These are phyloP conservation scores for Cercospora sp. DNA, from an alignment of 2,329 filamentous ascomycete species.

Conservation along the genomic window DNA sequence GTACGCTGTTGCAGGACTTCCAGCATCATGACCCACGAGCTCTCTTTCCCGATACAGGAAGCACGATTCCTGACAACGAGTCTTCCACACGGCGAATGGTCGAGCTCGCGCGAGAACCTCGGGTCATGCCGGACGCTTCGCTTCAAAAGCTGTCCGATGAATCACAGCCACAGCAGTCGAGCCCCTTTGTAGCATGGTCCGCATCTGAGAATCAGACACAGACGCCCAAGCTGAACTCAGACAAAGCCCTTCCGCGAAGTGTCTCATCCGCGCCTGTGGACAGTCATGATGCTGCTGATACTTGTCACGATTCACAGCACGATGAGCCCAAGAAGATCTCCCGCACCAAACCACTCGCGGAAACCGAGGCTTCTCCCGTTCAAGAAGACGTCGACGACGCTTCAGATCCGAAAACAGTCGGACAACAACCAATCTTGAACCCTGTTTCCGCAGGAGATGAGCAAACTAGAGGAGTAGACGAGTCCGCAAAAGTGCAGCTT, in stretches of 20 bases:
- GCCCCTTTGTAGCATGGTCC: constrained; percentile 8
- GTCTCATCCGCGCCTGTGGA: background rate
- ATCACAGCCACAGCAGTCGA: constrained; percentile 10
- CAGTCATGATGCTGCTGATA: background rate
- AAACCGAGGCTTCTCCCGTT: background rate
- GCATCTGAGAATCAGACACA: constrained; percentile 19
- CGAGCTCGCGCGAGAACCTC: constrained; percentile 34
- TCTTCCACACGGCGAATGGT: constrained; percentile 45
- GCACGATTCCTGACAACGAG: constrained; percentile 46
- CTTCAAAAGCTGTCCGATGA: background rate
- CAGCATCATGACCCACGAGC: constrained; percentile 43
- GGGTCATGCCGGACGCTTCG: background rate
- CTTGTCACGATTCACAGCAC: too few species aligned
- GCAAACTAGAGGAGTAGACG: background rate
- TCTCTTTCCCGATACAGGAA: constrained; percentile 46
- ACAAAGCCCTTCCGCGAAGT: background rate
- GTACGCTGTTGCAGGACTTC: constrained; percentile 42
- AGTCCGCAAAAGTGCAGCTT: background rate
- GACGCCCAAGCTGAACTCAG: constrained; percentile 12
- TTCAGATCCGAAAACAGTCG: background rate
- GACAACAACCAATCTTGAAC: background rate
- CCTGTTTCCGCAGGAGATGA: background rate
- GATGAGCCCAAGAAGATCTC: background rate
- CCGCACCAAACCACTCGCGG: background rate
- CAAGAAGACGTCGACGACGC: background rate